A percentile compares a stretch with the other conserved stretches of the same genome.
Evolutionary conservation across 1,284 basidiomycete genomes (phyloP).

Genomic region (Gymnopus androsaceus): DNA sequence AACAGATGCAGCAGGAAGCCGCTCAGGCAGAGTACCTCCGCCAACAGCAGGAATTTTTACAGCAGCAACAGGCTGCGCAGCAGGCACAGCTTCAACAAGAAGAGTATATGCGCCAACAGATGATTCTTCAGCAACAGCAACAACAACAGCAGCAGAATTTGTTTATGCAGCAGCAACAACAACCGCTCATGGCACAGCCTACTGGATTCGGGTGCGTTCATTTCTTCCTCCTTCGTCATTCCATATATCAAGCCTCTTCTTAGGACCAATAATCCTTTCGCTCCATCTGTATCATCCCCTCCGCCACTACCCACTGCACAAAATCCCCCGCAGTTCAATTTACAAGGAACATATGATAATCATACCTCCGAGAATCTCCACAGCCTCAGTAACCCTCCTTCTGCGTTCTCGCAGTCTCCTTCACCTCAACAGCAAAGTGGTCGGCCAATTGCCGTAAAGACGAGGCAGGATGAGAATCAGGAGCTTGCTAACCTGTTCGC

Average conservation of each 20-base stretch:
- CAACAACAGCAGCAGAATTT: constrained; percentile 60
- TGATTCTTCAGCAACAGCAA: constrained; percentile 56
- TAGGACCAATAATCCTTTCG: constrained; percentile 96
- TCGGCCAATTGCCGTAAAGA: constrained; percentile 44
- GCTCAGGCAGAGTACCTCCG: constrained; percentile 67
- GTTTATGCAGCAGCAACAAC: constrained; percentile 54
- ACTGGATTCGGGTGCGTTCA: constrained; percentile 68
- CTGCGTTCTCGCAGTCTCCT: constrained; percentile 38
- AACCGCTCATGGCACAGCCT: constrained; percentile 59
- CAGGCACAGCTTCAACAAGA: constrained; percentile 63
- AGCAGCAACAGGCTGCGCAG: constrained; percentile 53
- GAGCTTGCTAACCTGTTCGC: constrained; percentile 82
- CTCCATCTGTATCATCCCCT: constrained; percentile 44
- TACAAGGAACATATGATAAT: constrained; percentile 62
- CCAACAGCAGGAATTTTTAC: constrained; percentile 67
- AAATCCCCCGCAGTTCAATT: constrained; percentile 54
- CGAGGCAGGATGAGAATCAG: constrained; percentile 69
- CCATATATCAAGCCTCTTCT: constrained; percentile 4
- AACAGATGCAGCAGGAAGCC: constrained; percentile 72
- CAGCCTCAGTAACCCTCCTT: constrained; percentile 39
- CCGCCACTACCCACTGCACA: constrained; percentile 31
- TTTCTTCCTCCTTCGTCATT: neutral
- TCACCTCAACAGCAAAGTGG: constrained; percentile 29
- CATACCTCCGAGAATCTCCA: constrained; percentile 34
- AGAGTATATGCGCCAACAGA: constrained; percentile 69